Conservation (phyloP, 169 alveolate genomes). For the Eimeria acervulina region DNA sequence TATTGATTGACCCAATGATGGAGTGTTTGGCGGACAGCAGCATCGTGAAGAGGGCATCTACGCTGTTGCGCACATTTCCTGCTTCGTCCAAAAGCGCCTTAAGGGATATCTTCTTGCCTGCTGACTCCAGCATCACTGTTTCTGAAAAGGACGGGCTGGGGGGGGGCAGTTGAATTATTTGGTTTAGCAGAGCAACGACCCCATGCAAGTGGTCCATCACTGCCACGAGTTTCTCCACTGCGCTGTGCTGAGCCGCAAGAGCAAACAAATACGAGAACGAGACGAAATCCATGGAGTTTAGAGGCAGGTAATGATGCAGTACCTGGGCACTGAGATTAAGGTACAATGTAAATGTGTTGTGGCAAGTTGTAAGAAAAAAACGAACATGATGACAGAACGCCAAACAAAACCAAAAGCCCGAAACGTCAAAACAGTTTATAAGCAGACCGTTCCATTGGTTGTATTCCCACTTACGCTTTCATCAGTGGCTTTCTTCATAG, state of each 20-base stretch:
- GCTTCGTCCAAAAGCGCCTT: constrained; percentile 35
- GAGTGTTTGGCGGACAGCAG: constrained; percentile 14
- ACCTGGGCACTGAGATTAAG: too few relatives aligned
- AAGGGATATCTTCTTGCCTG: constrained; percentile 32
- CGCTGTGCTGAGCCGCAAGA: background rate
- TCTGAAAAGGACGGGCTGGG: constrained; percentile 27
- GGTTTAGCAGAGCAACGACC: constrained; percentile 54
- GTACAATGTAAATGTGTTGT: too few relatives aligned
- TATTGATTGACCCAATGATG: constrained; percentile 52
- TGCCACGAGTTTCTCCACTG: constrained; percentile 19
- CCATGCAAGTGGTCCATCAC: constrained; percentile 36
- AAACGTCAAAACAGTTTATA: background rate
- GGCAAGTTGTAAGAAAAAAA: background rate
- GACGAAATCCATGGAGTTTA: too few relatives aligned
- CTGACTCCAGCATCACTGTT: constrained; percentile 54
- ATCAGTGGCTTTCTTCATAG: background rate
- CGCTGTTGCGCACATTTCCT: background rate
- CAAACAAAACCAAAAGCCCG: background rate
- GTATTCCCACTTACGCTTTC: constrained; percentile 10
- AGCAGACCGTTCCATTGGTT: background rate
- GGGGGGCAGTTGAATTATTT: constrained; percentile 32
- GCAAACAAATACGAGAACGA: background rate
- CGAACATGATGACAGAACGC: background rate
- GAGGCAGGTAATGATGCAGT: too few relatives aligned
- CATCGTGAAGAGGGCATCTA: background rate